Base-by-base conservation (phyloP, 73 alveolate genomes). In the Paramecium pentaurelia region DNA sequence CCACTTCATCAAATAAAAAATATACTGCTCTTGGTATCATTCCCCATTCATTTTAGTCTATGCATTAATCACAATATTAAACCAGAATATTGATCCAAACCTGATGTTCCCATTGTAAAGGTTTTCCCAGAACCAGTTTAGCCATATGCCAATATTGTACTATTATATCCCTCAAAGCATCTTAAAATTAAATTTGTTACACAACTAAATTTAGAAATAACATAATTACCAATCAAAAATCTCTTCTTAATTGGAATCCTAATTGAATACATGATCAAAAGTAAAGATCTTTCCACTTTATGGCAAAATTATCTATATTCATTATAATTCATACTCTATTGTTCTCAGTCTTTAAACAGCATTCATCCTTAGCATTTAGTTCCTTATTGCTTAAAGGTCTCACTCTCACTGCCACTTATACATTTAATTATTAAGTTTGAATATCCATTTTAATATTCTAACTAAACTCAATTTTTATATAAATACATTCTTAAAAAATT, bases 121-220 rank as follows among this genome's bases (percentile, higher is more conserved):
- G 99, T 98, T 86, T 98, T 98, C 25, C 99, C 99, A 36, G 98
- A 94, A 0, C 99, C 99, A 2, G 99, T 98, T 45, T 98, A 95
- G 64, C 99, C 99, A 94, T 97, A 98, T 8, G 99, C 99, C 59
- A 98, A 92, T 51, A 98, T 97, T 8, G 99, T 98, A 3, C 99
- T 98, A 92, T 98, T 98, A 83, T 86, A 98, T 18, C 99, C 99
- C 64, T 88, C 95, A 60, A 98, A 96, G 70, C 97, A 97, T 70
- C 97, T 97, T 4, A 93, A 86, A 20, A 97, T 94, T 73, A 98
- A 93, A 77, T 93, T 96, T 84, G 96, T 93, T 6, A 96, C 98
- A 83, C 99, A 97, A 44, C 88, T 75, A 75, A 4, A 36, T 12
- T 16, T 75, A 25, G 47, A 7, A 36, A 36, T 30, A 11, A n/a